Conservation (phyloP, 306 rosid species). For the Lathyrus sativus region DNA sequence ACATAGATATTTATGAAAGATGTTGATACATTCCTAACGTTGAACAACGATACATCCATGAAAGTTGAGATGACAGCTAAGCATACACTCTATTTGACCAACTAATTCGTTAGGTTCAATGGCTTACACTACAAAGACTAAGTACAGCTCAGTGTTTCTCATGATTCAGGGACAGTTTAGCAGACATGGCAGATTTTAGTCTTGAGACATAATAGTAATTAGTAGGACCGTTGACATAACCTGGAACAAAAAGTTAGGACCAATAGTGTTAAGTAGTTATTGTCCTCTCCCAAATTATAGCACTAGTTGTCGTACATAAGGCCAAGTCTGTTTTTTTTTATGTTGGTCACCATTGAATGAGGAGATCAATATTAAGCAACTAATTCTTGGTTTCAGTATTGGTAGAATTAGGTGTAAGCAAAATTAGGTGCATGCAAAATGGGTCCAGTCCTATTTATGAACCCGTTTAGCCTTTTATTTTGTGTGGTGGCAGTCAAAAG, state of each 20-base stretch:
- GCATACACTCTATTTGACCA: background rate
- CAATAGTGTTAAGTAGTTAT: background rate
- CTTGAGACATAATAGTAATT: background rate
- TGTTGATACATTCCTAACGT: background rate
- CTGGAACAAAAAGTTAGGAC: conserved; percentile 1
- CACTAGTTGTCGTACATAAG: background rate
- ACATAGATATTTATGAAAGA: background rate
- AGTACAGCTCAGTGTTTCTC: conserved; percentile 16
- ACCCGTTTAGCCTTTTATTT: too few relatives aligned
- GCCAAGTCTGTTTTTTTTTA: background rate
- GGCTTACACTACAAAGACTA: background rate
- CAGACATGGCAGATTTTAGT: conserved; percentile 15
- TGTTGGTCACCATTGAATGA: background rate
- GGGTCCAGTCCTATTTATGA: too few relatives aligned
- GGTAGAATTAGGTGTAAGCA: background rate
- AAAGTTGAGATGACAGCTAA: background rate
- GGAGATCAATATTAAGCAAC: background rate
- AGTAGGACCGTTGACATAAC: conserved; percentile 1
- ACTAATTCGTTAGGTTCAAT: conserved; percentile 14
- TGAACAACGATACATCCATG: background rate
- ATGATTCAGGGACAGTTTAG: conserved; percentile 7
- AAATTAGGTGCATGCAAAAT: too few relatives aligned
- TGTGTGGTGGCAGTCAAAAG: too few relatives aligned
- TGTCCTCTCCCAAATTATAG: background rate
- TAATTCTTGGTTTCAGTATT: background rate